These are phyloP conservation scores for Heracleum sosnowskyi DNA, from an alignment of 129 eudicot genomes.

Conservation along the genomic window DNA sequence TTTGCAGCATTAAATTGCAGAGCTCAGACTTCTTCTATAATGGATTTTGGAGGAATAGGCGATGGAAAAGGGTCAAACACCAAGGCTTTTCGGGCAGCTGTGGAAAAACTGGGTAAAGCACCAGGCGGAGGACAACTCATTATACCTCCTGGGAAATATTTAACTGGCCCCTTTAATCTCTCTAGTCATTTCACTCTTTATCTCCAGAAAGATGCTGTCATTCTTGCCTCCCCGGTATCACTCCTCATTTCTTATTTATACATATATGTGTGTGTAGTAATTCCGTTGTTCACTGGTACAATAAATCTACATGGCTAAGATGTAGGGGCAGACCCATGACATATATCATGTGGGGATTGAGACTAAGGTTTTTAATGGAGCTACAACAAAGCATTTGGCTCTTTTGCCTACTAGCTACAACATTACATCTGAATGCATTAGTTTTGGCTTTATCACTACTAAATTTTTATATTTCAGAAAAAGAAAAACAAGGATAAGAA, in stretches of 20 bases:
- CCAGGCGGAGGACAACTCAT: conserved; percentile 53
- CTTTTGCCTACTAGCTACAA: no score
- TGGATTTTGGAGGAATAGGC: conserved; percentile 83
- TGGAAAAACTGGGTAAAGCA: conserved; percentile 43
- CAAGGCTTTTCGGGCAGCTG: conserved; percentile 62
- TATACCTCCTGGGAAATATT: conserved; percentile 76
- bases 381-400: no score
- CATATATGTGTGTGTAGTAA: background rate
- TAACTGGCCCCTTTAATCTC: conserved; percentile 75
- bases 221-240: conserved; percentile 75
- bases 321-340: background rate
- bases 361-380: no score
- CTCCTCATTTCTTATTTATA: background rate
- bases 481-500: no score
- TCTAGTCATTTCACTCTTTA: conserved; percentile 84
- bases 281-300: background rate
- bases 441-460: no score
- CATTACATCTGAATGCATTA: no score
- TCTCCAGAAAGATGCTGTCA: conserved; percentile 38
- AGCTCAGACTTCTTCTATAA: conserved; percentile 53
- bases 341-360: no score
- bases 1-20: conserved; percentile 64
- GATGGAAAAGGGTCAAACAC: conserved; percentile 82
- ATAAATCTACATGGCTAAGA: background rate
- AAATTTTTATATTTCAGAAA: no score